Conservation (phyloP, 306 rosid genomes). For the Vigna reflexopilosa region DNA sequence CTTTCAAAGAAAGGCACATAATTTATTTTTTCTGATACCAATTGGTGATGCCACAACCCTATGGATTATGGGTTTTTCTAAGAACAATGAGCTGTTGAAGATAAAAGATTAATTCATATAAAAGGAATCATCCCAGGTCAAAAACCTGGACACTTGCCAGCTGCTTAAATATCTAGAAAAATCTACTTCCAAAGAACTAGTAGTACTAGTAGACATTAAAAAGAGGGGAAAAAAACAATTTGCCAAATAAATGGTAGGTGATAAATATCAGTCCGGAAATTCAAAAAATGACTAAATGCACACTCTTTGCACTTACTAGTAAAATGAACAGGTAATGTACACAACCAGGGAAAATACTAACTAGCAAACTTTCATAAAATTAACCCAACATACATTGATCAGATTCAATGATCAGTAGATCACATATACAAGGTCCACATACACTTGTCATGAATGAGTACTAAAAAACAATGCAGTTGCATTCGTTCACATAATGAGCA, state of each 20-base stretch:
- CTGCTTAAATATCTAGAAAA: slow-evolving; percentile 20
- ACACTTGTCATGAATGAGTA: slow-evolving; percentile 28
- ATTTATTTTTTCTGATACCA: background rate
- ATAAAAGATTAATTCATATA: slow-evolving; percentile 18
- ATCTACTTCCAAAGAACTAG: slow-evolving; percentile 13
- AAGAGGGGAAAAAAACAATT: background rate
- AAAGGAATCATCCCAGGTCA: slow-evolving; percentile 3
- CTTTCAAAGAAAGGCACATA: slow-evolving; percentile 6
- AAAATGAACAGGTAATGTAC: slow-evolving; percentile 32
- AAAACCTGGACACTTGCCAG: background rate
- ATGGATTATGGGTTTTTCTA: slow-evolving; percentile 3
- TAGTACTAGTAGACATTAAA: background rate
- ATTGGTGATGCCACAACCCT: slow-evolving; percentile 19
- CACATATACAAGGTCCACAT: slow-evolving; percentile 3
- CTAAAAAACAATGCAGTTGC: slow-evolving; percentile 18
- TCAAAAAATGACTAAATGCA: background rate
- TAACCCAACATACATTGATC: slow-evolving; percentile 2
- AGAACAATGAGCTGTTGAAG: background rate
- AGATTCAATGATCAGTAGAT: background rate
- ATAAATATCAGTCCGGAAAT: background rate
- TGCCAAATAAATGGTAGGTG: slow-evolving; percentile 1
- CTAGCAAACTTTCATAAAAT: slow-evolving; percentile 12
- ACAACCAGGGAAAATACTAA: slow-evolving; percentile 28
- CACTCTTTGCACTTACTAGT: background rate
- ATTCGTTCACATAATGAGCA: slow-evolving; percentile 23